Evolutionary conservation across 2,329 filamentous ascomycete genomes (phyloP).

Genomic region (Colletotrichum eremochloae): DNA sequence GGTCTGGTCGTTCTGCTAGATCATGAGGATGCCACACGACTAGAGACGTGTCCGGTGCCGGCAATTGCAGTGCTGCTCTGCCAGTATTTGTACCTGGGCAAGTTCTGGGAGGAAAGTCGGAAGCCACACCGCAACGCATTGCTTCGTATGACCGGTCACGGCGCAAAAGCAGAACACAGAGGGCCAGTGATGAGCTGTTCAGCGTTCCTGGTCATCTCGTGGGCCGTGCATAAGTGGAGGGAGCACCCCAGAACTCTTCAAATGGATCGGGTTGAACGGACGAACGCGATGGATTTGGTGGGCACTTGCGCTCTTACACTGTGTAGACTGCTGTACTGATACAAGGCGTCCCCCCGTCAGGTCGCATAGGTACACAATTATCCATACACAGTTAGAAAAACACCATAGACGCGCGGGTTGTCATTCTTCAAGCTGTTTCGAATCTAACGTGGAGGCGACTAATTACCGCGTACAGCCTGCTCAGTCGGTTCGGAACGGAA

Average conservation of each 20-base stretch:
- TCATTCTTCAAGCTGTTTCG: background rate
- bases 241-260: background rate
- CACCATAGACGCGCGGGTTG: background rate
- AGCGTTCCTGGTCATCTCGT: background rate
- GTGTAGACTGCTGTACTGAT: too few relatives aligned
- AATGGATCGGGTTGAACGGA: background rate
- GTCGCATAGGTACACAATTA: too few relatives aligned
- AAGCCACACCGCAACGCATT: constrained; percentile 5
- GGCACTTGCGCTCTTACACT: background rate
- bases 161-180: background rate
- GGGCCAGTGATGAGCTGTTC: background rate
- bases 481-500: background rate
- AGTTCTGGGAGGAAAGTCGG: constrained; percentile 1
- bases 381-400: too few relatives aligned
- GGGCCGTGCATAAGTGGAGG: constrained; percentile 4
- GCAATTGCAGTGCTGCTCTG: constrained; percentile 23
- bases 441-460: background rate
- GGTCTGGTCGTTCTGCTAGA: background rate
- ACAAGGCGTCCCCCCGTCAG: too few relatives aligned
- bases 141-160: constrained; percentile 1
- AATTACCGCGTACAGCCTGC: background rate
- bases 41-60: background rate
- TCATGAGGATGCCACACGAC: background rate
- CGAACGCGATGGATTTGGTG: background rate
- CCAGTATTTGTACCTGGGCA: constrained; percentile 23